phyloP scores from a whole-genome alignment of 257 asterid species.

The Prunella vulgaris region DNA sequence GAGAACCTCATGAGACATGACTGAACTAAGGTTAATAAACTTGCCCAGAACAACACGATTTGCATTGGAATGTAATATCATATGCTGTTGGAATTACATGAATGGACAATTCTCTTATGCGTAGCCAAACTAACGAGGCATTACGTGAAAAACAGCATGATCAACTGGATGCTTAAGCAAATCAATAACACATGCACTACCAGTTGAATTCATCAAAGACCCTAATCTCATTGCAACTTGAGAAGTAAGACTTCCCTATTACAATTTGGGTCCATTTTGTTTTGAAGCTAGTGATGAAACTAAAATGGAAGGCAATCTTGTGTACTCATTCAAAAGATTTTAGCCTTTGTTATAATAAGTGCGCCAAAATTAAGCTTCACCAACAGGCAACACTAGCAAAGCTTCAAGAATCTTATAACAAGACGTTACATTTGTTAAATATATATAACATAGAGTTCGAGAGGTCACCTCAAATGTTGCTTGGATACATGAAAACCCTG shows the following conservation, averaged over 20 bases:
- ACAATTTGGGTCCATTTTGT: background rate
- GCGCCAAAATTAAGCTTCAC: background rate
- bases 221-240: background rate
- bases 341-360: background rate
- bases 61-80: background rate
- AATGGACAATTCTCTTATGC: background rate
- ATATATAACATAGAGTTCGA: background rate
- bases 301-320: background rate
- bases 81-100: background rate
- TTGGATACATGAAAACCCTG: constrained; percentile 74
- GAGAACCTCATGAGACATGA: background rate
- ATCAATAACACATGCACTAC: background rate
- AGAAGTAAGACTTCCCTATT: background rate
- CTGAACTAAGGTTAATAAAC: background rate
- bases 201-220: background rate
- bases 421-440: background rate
- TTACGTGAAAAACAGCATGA: background rate
- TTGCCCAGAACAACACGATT: background rate
- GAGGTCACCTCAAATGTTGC: constrained; percentile 46
- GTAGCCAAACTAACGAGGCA: background rate
- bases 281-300: background rate
- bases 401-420: background rate
- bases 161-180: background rate
- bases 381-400: background rate
- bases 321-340: background rate